phyloP scores from a whole-genome alignment of 2,329 filamentous ascomycete species.

The Alternaria incomplexa region DNA sequence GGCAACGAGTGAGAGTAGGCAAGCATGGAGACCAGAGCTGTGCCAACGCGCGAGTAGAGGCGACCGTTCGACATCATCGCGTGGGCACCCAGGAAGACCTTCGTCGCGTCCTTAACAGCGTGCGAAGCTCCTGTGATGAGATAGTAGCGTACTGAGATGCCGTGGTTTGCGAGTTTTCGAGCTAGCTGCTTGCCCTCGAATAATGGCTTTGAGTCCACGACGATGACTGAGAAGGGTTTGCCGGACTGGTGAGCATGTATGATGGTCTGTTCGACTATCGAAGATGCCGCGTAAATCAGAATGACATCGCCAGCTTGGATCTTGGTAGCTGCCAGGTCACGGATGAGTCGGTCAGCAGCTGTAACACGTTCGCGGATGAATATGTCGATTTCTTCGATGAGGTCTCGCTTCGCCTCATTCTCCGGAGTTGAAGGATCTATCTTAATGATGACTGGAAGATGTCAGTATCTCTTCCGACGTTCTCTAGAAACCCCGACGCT shows the following conservation, averaged over 20 bases:
- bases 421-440: constrained; percentile 88
- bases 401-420: constrained; percentile 76
- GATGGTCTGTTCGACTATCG: constrained; percentile 83
- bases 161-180: constrained; percentile 70
- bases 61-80: constrained; percentile 95
- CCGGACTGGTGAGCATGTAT: constrained; percentile 72
- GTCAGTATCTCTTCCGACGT: constrained; percentile 3
- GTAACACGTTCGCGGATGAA: constrained; percentile 92
- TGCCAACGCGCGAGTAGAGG: constrained; percentile 86
- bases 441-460: constrained; percentile 72
- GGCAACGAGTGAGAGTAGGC: constrained; percentile 77
- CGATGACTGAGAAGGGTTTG: constrained; percentile 79
- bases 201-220: constrained; percentile 78
- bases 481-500: not conserved
- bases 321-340: constrained; percentile 73
- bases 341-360: constrained; percentile 85
- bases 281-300: constrained; percentile 85
- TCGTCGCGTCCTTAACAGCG: constrained; percentile 72
- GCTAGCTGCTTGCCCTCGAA: constrained; percentile 76
- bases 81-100: constrained; percentile 82
- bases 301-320: constrained; percentile 82
- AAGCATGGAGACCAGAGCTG: constrained; percentile 82
- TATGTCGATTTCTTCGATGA: constrained; percentile 82
- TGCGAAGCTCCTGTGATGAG: constrained; percentile 79
- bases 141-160: constrained; percentile 80